These are phyloP conservation scores for Begonia fuchsioides DNA, from an alignment of 306 rosid species.

Conservation along the genomic window DNA sequence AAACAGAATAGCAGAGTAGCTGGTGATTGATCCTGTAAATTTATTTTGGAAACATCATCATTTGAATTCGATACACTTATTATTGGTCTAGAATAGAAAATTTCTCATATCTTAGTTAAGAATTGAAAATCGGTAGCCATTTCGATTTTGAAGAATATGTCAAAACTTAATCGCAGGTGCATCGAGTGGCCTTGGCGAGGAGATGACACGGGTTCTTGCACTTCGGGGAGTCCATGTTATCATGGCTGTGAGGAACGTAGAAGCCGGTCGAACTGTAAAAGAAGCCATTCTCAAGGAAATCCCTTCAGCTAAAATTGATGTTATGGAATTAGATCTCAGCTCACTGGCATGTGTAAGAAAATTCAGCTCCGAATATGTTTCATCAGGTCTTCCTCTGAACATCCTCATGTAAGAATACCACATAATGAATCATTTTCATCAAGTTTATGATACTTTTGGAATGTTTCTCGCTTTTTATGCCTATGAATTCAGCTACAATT, in stretches of 20 bases:
- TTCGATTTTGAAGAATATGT: too few species aligned
- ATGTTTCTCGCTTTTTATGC: too few species aligned
- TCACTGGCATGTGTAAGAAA: slow-evolving; percentile 57
- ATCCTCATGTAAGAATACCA: slow-evolving; percentile 35
- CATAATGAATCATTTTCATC: too few species aligned
- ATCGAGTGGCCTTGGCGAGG: slow-evolving; percentile 65
- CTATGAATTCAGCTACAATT: too few species aligned
- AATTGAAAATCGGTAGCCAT: too few species aligned
- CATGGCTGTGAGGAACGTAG: slow-evolving; percentile 52
- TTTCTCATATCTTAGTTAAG: too few species aligned
- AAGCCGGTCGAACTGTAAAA: slow-evolving; percentile 30
- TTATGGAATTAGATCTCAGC: slow-evolving; percentile 60
- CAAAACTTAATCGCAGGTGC: slow-evolving; percentile 33
- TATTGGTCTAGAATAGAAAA: too few species aligned
- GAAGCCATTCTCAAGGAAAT: slow-evolving; percentile 37
- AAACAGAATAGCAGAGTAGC: too few species aligned
- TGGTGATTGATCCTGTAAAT: too few species aligned
- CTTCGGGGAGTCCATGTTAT: slow-evolving; percentile 64
- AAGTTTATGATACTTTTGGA: too few species aligned
- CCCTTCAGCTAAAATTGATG: slow-evolving; percentile 50
- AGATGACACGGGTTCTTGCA: slow-evolving; percentile 65
- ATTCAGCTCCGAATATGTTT: slow-evolving; percentile 39
- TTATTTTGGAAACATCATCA: too few species aligned
- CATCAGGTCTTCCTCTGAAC: slow-evolving; percentile 37
- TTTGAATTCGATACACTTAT: too few species aligned